These are phyloP conservation scores for Sugiyamaella valdiviana DNA, from an alignment of 805 yeast genomes.

Conservation along the genomic window DNA sequence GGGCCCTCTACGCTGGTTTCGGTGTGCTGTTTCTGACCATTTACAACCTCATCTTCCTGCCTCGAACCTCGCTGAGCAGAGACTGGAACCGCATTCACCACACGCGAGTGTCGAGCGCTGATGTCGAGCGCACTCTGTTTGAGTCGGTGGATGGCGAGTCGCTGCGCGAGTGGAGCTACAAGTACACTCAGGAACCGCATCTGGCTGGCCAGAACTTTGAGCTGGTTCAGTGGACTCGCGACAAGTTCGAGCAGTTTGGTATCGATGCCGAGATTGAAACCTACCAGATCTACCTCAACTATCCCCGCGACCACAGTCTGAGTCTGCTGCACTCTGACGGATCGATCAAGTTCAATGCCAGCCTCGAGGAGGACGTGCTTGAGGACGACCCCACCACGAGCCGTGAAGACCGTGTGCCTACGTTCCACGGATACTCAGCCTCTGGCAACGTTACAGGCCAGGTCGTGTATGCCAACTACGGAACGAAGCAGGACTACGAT, in stretches of 20 bases:
- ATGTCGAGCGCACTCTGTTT: slow-evolving; percentile 58
- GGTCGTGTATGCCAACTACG: slow-evolving; percentile 64
- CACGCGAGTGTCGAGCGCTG: slow-evolving; percentile 56
- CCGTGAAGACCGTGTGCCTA: slow-evolving; percentile 50
- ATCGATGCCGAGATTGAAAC: slow-evolving; percentile 46
- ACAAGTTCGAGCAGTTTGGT: slow-evolving; percentile 56
- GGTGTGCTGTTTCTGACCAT: slow-evolving; percentile 48
- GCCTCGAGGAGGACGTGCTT: slow-evolving; percentile 47
- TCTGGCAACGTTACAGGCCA: slow-evolving; percentile 66
- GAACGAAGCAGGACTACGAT: slow-evolving; percentile 55
- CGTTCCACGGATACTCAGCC: slow-evolving; percentile 73
- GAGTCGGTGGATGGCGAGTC: slow-evolving; percentile 33
- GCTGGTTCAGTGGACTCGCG: slow-evolving; percentile 49
- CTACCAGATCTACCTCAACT: slow-evolving; percentile 57
- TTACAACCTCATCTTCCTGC: slow-evolving; percentile 67
- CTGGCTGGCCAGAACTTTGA: slow-evolving; percentile 42
- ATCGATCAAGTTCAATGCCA: slow-evolving; percentile 43
- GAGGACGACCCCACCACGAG: slow-evolving; percentile 46
- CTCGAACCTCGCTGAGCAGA: slow-evolving; percentile 74
- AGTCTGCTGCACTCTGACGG: slow-evolving; percentile 35
- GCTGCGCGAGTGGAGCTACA: slow-evolving; percentile 47
- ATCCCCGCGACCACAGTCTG: slow-evolving; percentile 53
- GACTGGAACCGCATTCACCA: slow-evolving; percentile 75
- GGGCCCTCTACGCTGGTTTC: slow-evolving; percentile 21
- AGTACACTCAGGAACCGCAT: slow-evolving; percentile 50